Evolutionary conservation across 1,284 basidiomycete genomes (phyloP).

Genomic region (Bjerkandera adusta): DNA sequence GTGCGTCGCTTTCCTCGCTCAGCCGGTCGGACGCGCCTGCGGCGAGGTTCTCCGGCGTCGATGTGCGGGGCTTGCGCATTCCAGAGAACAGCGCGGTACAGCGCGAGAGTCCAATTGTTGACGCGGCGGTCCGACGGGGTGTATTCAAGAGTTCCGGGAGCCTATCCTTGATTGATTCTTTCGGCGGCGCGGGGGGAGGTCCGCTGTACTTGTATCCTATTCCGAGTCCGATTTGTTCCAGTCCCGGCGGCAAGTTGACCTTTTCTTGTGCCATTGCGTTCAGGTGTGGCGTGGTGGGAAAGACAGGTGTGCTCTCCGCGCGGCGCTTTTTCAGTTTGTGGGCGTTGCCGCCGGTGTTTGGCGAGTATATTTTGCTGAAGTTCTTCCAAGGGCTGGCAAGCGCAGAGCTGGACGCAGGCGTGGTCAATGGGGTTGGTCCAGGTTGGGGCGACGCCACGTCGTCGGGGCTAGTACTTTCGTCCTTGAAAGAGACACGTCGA

Average conservation of each 20-base stretch:
- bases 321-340: conserved; percentile 41
- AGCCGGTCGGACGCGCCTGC: conserved; percentile 6
- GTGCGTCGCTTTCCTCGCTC: conserved; percentile 24
- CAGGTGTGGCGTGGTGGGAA: conserved; percentile 15
- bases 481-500: conserved; percentile 10
- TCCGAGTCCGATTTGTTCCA: conserved; percentile 52
- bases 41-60: not conserved
- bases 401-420: not conserved
- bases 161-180: not conserved
- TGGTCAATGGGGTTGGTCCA: not conserved
- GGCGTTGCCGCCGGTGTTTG: conserved; percentile 21
- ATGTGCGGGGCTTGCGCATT: conserved; percentile 1
- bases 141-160: not conserved
- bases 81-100: conserved; percentile 9
- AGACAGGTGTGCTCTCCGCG: conserved; percentile 24
- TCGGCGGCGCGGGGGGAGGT: not conserved
- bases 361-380: conserved; percentile 15
- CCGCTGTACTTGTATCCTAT: conserved; percentile 53
- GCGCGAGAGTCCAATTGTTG: conserved; percentile 3
- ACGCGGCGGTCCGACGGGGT: not conserved
- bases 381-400: conserved; percentile 29
- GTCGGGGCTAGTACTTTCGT: conserved; percentile 6
- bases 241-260: conserved; percentile 39
- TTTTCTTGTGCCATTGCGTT: no score
- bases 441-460: not conserved